Percentiles rank a stretch among this genome's conserved stretches.
Conservation (phyloP, 768 basidiomycete species). For the Mycena indigotica region DNA sequence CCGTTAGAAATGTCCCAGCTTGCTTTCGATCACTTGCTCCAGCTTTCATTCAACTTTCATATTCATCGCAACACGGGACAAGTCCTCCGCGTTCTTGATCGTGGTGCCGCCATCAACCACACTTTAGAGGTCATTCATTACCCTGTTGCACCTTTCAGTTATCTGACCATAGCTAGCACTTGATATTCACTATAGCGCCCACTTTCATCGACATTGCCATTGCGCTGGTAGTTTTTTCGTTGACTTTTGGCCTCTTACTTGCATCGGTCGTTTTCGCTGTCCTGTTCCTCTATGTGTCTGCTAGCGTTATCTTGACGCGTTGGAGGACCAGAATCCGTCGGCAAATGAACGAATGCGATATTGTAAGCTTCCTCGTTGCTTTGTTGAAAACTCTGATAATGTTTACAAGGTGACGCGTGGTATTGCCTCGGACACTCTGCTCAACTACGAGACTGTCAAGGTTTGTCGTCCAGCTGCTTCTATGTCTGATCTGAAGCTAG, state of each 20-base stretch:
- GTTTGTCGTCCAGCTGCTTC: not conserved
- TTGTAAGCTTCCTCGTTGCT: slow-evolving; percentile 43
- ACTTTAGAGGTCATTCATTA: slow-evolving; percentile 54
- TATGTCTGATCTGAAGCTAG: not conserved
- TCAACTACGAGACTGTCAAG: slow-evolving; percentile 86
- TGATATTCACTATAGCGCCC: slow-evolving; percentile 84
- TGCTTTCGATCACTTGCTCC: slow-evolving; percentile 84
- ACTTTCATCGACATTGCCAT: slow-evolving; percentile 79
- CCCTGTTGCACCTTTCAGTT: slow-evolving; percentile 11
- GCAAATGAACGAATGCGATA: slow-evolving; percentile 79
- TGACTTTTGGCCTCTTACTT: slow-evolving; percentile 67
- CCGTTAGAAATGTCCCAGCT: slow-evolving; percentile 78
- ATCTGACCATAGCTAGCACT: slow-evolving; percentile 43
- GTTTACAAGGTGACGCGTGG: slow-evolving; percentile 64
- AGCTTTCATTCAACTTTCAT: slow-evolving; percentile 84
- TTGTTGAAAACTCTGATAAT: slow-evolving; percentile 1
- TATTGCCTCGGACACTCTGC: slow-evolving; percentile 79
- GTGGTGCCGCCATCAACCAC: slow-evolving; percentile 85
- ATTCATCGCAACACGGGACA: slow-evolving; percentile 85
- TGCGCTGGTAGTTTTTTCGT: slow-evolving; percentile 66
- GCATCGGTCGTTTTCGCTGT: slow-evolving; percentile 69
- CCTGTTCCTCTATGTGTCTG: slow-evolving; percentile 68
- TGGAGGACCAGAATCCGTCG: slow-evolving; percentile 77
- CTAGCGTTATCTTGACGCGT: slow-evolving; percentile 59
- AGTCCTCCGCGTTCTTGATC: slow-evolving; percentile 76